Evolutionary conservation across 2,329 filamentous ascomycete genomes (phyloP).

Genomic region (Pseudogymnoascus destructans): DNA sequence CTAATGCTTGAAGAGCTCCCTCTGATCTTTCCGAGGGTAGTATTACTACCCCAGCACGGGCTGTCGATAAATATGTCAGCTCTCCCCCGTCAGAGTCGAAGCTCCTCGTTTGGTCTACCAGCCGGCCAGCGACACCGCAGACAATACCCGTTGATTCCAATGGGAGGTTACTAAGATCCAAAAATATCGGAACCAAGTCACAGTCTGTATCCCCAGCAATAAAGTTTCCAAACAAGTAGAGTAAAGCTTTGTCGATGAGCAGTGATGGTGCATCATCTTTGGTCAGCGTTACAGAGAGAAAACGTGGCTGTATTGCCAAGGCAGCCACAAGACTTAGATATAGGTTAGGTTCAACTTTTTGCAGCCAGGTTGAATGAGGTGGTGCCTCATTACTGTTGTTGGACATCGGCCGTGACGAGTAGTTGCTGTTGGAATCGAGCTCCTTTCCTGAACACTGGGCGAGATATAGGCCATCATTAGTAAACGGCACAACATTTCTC

Average conservation of each 20-base stretch:
- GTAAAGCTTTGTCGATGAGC: conserved; percentile 54
- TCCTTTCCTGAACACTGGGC: conserved; percentile 66
- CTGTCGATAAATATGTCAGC: conserved; percentile 83
- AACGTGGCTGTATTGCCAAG: conserved; percentile 48
- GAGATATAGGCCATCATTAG: conserved; percentile 56
- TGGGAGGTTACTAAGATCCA: conserved; percentile 70
- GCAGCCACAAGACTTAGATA: conserved; percentile 51
- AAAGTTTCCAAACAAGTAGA: conserved; percentile 55
- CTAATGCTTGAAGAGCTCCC: conserved; percentile 53
- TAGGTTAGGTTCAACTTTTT: conserved; percentile 48
- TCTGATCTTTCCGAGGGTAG: conserved; percentile 60
- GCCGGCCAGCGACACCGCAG: conserved; percentile 74
- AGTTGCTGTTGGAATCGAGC: conserved; percentile 21
- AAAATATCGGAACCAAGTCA: conserved; percentile 69
- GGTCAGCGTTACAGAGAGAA: conserved; percentile 62
- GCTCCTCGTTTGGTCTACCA: conserved; percentile 56
- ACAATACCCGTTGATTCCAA: conserved; percentile 89
- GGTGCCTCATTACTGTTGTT: conserved; percentile 25
- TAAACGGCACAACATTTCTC: conserved; percentile 58
- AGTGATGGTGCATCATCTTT: conserved; percentile 62
- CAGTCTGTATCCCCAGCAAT: conserved; percentile 64
- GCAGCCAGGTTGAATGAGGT: conserved; percentile 37
- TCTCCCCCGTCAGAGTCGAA: conserved; percentile 39
- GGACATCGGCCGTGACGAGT: conserved; percentile 27
- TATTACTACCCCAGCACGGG: conserved; percentile 78